Base-by-base conservation (phyloP, 1,284 basidiomycete species). In the Ustilago trichophora region DNA sequence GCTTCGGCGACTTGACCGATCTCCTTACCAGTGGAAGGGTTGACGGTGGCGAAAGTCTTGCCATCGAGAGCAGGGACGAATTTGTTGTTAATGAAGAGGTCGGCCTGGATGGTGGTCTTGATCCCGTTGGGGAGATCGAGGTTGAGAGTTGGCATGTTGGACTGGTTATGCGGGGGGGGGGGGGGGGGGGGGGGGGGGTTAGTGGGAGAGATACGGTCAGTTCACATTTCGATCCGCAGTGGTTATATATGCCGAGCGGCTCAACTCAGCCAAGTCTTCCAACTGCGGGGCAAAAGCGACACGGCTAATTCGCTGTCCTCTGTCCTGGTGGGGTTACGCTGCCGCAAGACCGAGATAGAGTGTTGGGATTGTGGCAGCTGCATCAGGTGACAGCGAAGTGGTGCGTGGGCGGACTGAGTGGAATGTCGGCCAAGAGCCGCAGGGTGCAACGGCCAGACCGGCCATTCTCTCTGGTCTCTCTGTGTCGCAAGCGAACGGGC, bases 81-180 rank as follows among this genome's bases (percentile, higher is more conserved):
- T 57, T 78, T 60, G 74, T 73, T 73, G 72, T 78, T 77, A 67
- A 78, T 78, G 57, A 75, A 78, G 40, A 78, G 42, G 43, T 76
- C 76, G 36, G 69, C 53, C 44, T 70, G 48, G 50, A 78, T 44
- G 54, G 73, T 68, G 25, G 72, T 29, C 73, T 59, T 57, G 73
- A 75, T 70, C 29, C 72, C 72, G 36, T 57, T 69, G 45, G 76
- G 77, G 70, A 82, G 80, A 44, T 73, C 67, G 47, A 82, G 78
- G 42, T 68, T 72, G 45, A 82, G 43, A 34, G 53, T 74, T 6
- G 73, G 68, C 68, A 71, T 71, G 29, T 13, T 63, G 56, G 18
- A 7, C 10, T n/a, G n/a, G n/a, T n/a, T 19, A 4, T 34, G 22
- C n/a, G 44, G 18, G 38, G 24, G 25, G 19, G 43, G 29, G 25